Conservation (phyloP, 2,329 filamentous ascomycete genomes). For the Paramyrothecium roridum region DNA sequence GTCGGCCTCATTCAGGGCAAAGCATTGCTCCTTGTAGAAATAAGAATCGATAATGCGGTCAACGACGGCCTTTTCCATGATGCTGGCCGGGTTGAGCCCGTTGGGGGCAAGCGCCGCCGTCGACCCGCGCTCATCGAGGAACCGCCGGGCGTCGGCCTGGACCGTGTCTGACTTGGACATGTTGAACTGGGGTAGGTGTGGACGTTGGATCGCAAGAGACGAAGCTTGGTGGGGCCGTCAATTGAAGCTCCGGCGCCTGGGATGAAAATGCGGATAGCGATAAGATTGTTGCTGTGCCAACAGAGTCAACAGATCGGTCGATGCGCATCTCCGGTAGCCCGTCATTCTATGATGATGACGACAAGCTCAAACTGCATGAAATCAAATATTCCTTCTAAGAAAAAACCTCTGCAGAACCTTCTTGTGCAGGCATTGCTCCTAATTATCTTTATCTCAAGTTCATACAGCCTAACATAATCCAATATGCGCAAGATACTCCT, state of each 20-base stretch:
- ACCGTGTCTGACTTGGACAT: slow-evolving; percentile 46
- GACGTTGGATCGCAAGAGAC: slow-evolving; percentile 8
- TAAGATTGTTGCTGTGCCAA: slow-evolving; percentile 46
- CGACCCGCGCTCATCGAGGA: slow-evolving; percentile 90
- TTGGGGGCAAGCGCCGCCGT: slow-evolving; percentile 72
- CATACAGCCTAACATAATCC: slow-evolving; percentile 1
- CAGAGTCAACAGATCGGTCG: slow-evolving; percentile 16
- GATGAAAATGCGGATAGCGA: slow-evolving; percentile 14
- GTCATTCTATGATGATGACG: slow-evolving; percentile 9
- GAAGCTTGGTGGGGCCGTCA: slow-evolving; percentile 9
- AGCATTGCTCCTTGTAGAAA: slow-evolving; percentile 99
- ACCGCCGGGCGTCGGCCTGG: slow-evolving; percentile 74
- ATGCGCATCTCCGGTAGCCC: not conserved
- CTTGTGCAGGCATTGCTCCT: too few species aligned
- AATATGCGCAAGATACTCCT: slow-evolving; percentile 51
- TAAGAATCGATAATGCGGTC: slow-evolving; percentile 94
- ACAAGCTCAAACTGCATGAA: not conserved
- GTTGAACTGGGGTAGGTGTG: slow-evolving; percentile 6
- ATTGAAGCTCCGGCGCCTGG: slow-evolving; percentile 5
- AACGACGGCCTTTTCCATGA: slow-evolving; percentile 92
- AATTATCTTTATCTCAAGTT: not conserved
- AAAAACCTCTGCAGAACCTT: too few species aligned
- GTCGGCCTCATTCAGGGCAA: slow-evolving; percentile 81
- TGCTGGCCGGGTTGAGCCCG: slow-evolving; percentile 89
- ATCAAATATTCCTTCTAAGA: too few species aligned